Base-by-base conservation (phyloP, 495 filamentous ascomycete genomes). In the Neurospora sp. region DNA sequence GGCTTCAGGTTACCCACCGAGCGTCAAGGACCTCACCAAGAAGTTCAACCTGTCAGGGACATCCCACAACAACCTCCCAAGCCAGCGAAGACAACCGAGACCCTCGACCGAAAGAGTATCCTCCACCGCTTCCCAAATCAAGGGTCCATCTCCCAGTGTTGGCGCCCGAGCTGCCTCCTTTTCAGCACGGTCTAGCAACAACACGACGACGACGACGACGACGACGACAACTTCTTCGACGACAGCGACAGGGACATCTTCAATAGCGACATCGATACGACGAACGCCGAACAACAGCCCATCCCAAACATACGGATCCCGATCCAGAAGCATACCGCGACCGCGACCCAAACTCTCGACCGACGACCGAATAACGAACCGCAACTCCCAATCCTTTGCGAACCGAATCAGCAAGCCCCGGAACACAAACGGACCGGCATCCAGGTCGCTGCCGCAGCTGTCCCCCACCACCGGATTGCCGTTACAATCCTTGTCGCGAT, bases 11-110 rank as follows among this genome's bases (percentile, higher is more conserved):
- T 76, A 80, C 66, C 80, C 84, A 39, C 78, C 83, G 37, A 88
- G 85, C 76, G 87, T 89, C 38, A 87, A 85, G 77, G 86, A 89
- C 76, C 78, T 88, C 53, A 84, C 84, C 75, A 86, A 84, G 75
- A 85, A 81, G 69, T 89, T 89, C 74, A 85, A 89, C 77, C 83
- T 83, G 72, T 74, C 78, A 14, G 53, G 53, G 53, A 35, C 53
- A 66, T 61, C 27, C 53, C 53, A 66, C 27, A 59, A 59, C 22
- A 61, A 18, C 20, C 20, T 27, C 27, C 12, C 53, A 61, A 61
- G 53, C 53, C 22, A 37, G 11, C 53, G 12, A 66, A 27, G 53
- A 31, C 27, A 66, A 4, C 12, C 22, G 12, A 61, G 53, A 35
- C 46, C 46, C 46, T 53, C 20, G 48, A 66, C 35, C 35, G 5